phyloP scores from a whole-genome alignment of 352 stramenopile species.

The Phytopythium chamaehyphon region DNA sequence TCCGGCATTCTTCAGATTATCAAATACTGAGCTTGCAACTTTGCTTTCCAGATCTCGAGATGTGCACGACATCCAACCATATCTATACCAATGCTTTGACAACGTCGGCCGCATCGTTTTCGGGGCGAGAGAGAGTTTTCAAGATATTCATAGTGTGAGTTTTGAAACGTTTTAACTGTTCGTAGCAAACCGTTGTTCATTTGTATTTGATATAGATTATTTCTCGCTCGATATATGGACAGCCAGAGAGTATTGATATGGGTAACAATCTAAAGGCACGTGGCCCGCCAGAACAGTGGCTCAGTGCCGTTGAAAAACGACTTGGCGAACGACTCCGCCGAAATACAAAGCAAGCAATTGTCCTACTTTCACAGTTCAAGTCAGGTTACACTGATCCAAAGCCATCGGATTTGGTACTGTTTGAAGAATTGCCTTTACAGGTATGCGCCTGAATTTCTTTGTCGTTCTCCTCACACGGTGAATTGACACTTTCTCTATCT shows the following conservation, averaged over 20 bases:
- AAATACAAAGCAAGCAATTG: constrained; percentile 38
- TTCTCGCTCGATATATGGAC: constrained; percentile 29
- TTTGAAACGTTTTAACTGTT: no score
- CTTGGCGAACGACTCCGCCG: constrained; percentile 55
- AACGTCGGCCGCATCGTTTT: constrained; percentile 63
- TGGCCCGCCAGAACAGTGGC: constrained; percentile 64
- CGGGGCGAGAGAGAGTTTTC: constrained; percentile 46
- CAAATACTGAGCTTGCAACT: constrained; percentile 49
- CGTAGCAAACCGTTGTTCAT: no score
- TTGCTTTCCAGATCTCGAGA: constrained; percentile 47
- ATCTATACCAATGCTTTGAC: constrained; percentile 64
- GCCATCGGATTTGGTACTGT: neutral
- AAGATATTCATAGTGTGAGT: constrained; percentile 50
- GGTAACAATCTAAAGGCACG: constrained; percentile 73
- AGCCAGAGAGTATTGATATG: constrained; percentile 47
- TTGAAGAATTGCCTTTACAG: constrained; percentile 21
- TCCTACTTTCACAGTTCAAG: constrained; percentile 13
- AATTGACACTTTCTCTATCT: neutral
- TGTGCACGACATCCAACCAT: constrained; percentile 42
- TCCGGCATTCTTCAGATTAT: constrained; percentile 59
- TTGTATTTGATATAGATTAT: constrained; percentile 16
- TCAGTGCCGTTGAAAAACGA: constrained; percentile 51
- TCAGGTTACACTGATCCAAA: neutral
- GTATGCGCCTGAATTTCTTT: constrained; percentile 6
- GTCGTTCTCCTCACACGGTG: neutral